Conservation (phyloP, 164 flowering plant species). For the Annona squamosa region DNA sequence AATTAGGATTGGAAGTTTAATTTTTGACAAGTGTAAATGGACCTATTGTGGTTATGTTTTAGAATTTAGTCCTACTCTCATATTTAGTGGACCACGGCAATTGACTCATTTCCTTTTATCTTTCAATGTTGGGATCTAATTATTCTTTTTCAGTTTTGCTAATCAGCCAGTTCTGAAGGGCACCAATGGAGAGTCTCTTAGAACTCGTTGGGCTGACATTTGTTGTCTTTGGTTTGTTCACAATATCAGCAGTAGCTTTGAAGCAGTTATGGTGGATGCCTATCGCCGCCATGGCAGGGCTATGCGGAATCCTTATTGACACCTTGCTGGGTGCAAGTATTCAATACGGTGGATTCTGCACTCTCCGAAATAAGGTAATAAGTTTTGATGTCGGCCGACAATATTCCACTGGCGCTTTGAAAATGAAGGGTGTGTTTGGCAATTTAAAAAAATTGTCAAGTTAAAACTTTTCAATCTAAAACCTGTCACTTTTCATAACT, state of each 20-base stretch:
- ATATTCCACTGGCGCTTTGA: background rate
- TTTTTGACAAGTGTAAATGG: too few species aligned
- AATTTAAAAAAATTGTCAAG: too few species aligned
- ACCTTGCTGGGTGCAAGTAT: conserved; percentile 87
- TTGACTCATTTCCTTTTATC: background rate
- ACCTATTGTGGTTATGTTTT: too few species aligned
- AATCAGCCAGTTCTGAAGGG: conserved; percentile 83
- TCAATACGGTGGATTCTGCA: conserved; percentile 84
- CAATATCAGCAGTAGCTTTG: conserved; percentile 37
- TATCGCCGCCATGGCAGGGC: conserved; percentile 65
- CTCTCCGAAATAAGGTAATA: conserved; percentile 77
- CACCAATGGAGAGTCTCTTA: conserved; percentile 89
- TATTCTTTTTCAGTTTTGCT: background rate
- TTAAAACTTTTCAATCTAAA: too few species aligned
- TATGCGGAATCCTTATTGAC: conserved; percentile 77
- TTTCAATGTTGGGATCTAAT: background rate
- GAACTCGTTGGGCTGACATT: conserved; percentile 74
- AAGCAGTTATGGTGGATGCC: conserved; percentile 81
- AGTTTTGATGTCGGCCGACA: background rate
- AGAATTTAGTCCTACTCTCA: too few species aligned
- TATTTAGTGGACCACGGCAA: too few species aligned
- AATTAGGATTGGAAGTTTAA: too few species aligned
- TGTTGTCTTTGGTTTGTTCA: conserved; percentile 51
- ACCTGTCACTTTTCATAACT: too few species aligned
- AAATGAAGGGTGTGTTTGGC: too few species aligned